Evolutionary conservation across 345 rosid species (phyloP).

Genomic region (Aquilaria malaccensis): DNA sequence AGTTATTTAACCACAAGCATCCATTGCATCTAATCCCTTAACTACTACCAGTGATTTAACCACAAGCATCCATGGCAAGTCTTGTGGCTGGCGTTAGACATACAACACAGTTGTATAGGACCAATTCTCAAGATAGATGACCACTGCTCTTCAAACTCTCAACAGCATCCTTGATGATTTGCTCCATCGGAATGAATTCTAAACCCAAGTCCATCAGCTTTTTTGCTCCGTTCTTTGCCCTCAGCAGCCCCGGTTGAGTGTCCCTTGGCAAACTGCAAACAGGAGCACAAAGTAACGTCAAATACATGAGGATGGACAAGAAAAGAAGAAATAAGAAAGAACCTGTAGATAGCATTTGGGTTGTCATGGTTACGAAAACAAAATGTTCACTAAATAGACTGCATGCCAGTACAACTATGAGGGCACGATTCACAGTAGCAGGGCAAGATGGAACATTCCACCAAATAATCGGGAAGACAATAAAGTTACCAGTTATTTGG

Average conservation of each 20-base stretch:
- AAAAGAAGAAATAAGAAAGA: background rate
- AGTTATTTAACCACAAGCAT: no score
- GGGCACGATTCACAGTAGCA: background rate
- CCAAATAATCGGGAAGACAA: no score
- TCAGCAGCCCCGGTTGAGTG: slow-evolving; percentile 68
- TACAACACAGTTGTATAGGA: no score
- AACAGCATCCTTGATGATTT: slow-evolving; percentile 66
- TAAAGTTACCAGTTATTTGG: no score
- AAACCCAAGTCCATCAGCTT: slow-evolving; percentile 70
- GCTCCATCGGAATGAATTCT: slow-evolving; percentile 66
- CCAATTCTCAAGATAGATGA: slow-evolving; percentile 32
- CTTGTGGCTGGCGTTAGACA: no score
- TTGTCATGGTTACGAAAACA: background rate
- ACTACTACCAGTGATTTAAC: no score
- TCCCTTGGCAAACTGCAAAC: slow-evolving; percentile 50
- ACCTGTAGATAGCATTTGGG: background rate
- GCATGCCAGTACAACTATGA: background rate
- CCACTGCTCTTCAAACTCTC: slow-evolving; percentile 63
- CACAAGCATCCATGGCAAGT: no score
- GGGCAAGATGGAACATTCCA: background rate
- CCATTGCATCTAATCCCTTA: no score
- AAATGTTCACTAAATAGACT: background rate
- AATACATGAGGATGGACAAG: background rate
- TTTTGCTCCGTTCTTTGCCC: slow-evolving; percentile 55
- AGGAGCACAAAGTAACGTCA: background rate